These are phyloP conservation scores for Intubia oerlemansii DNA, from an alignment of 2,329 filamentous ascomycete species.

Conservation along the genomic window DNA sequence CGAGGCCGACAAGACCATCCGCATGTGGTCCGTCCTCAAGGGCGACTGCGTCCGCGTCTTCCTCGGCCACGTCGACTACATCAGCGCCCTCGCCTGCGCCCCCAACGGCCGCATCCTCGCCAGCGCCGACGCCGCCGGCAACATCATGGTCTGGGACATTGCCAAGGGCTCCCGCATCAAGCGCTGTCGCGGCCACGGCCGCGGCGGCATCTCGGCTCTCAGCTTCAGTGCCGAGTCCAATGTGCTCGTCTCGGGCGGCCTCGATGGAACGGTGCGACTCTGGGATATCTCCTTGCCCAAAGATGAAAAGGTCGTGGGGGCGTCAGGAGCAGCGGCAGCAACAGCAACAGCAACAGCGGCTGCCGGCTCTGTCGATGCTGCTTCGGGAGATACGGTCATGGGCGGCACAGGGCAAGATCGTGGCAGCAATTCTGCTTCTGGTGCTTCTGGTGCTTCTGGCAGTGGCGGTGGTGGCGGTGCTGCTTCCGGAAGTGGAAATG, in stretches of 20 bases:
- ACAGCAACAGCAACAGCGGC: conserved; percentile 12
- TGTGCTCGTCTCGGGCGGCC: conserved; percentile 72
- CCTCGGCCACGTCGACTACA: conserved; percentile 72
- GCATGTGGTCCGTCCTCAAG: conserved; percentile 90
- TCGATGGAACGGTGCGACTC: conserved; percentile 78
- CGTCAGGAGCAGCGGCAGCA: too few relatives aligned
- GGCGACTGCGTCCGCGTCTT: conserved; percentile 81
- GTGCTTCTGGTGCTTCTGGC: too few relatives aligned
- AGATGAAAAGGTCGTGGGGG: too few relatives aligned
- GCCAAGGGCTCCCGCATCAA: conserved; percentile 73
- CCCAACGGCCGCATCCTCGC: conserved; percentile 82
- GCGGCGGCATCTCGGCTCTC: conserved; percentile 82
- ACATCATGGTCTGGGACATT: conserved; percentile 88
- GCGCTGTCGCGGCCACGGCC: conserved; percentile 80
- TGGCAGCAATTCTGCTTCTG: background rate
- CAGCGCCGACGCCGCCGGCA: conserved; percentile 70
- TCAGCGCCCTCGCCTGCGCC: conserved; percentile 67
- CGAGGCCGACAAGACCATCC: conserved; percentile 67
- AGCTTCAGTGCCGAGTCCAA: conserved; percentile 87
- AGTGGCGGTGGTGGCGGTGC: background rate
- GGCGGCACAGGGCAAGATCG: too few relatives aligned
- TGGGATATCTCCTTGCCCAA: conserved; percentile 73
- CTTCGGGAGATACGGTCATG: too few relatives aligned
- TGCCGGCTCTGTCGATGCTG: too few relatives aligned
- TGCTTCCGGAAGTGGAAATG: too few relatives aligned